Base-by-base conservation (phyloP, 805 yeast species). In the Lipomyces anomalus region DNA sequence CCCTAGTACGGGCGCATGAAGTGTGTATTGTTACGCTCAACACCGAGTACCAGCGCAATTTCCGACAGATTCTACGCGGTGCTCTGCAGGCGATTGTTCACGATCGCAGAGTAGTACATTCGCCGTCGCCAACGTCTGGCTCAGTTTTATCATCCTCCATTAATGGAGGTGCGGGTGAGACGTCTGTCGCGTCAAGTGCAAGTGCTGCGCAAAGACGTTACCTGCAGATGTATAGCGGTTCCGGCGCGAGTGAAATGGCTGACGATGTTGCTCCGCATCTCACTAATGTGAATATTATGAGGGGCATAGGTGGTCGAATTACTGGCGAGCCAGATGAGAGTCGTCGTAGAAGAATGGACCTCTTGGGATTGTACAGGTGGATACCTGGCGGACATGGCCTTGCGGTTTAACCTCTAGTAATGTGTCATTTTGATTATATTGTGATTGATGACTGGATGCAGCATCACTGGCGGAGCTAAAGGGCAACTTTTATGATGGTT, bases 321-420 rank as follows among this genome's bases (percentile, higher is more conserved):
- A 13, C 30, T 13, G 30, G 30, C 30, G 43, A 44, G 22, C 13
- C 20, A 6, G 54, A 51, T 24, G 57, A 53, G 17, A 60, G 53
- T 22, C 52, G 48, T 5, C 48, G 61, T 7, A 50, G 61, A 21
- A 58, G 61, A 36, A 56, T 66, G 30, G 64, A 64, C 6, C 59
- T 65, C 6, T 42, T 67, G 16, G 58, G 57, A 16, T 58, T 67
- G 23, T 67, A 66, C 53, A 59, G 67, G 46, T 67, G 70, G 71
- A 52, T 56, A 20, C 51, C 57, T 9, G 63, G 63, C n/a, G 71
- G 71, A 1, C 57, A 60, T 35, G 71, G 70, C 4, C 48, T 67
- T 24, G 70, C 69, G 4, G 59, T 65, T 26, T 48, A 36, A 60
- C 59, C 9, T 9, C 30, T 13, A 13, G 30, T 13, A 26, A 13